Conservation (phyloP, 2,329 filamentous ascomycete species). For the Diplodia seriata region DNA sequence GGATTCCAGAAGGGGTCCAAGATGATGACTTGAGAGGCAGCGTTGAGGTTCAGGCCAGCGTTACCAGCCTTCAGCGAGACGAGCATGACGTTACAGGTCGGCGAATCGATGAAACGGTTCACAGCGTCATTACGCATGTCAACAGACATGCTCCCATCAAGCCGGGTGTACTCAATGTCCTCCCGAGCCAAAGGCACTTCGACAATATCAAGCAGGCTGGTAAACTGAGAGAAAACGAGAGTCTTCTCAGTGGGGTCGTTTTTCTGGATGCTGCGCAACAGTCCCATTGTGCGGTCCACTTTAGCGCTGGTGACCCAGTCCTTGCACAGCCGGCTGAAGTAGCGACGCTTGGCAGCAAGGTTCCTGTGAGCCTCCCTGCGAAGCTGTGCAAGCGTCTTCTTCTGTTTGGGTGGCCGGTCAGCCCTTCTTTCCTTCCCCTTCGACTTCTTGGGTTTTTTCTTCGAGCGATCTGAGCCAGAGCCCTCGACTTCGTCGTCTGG, state of each 20-base stretch:
- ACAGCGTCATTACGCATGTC: slow-evolving; percentile 71
- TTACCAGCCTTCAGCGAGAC: slow-evolving; percentile 83
- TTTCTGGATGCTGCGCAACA: slow-evolving; percentile 62
- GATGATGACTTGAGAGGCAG: slow-evolving; percentile 84
- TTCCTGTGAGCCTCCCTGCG: slow-evolving; percentile 72
- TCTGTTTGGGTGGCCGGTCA: slow-evolving; percentile 42
- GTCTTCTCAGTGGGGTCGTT: slow-evolving; percentile 70
- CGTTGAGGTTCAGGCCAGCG: slow-evolving; percentile 83
- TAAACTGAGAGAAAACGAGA: slow-evolving; percentile 84
- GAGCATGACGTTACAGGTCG: slow-evolving; percentile 71
- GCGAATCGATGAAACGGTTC: slow-evolving; percentile 68
- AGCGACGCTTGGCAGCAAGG: slow-evolving; percentile 69
- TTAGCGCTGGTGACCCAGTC: slow-evolving; percentile 78
- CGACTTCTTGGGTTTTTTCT: slow-evolving; percentile 35
- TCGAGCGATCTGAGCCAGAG: slow-evolving; percentile 34
- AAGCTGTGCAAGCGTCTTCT: slow-evolving; percentile 65
- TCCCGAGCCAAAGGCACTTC: slow-evolving; percentile 72
- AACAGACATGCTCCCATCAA: slow-evolving; percentile 77
- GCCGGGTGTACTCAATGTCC: slow-evolving; percentile 68
- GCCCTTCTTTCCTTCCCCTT: slow-evolving; percentile 36
- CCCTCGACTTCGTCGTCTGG: slow-evolving; percentile 45
- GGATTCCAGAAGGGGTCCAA: slow-evolving; percentile 96
- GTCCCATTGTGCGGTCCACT: slow-evolving; percentile 71
- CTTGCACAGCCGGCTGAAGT: slow-evolving; percentile 71
- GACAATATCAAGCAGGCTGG: slow-evolving; percentile 76